Conservation (phyloP, 2,329 filamentous ascomycete genomes). For the Elsinoe arachidis region DNA sequence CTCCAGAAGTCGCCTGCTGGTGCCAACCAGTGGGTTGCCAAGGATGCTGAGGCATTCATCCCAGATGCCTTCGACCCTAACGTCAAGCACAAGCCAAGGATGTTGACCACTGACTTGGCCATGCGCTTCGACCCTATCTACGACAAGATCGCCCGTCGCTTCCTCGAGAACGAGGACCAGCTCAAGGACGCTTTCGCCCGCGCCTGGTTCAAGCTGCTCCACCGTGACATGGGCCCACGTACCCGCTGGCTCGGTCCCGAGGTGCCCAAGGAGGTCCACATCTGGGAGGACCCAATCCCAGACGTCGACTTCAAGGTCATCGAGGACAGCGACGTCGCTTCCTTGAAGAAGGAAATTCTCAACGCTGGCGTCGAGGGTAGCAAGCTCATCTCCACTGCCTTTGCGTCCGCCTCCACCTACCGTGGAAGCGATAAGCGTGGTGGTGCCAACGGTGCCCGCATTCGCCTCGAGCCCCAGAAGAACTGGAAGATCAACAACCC, state of each 20-base stretch:
- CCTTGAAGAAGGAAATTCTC: slow-evolving; percentile 61
- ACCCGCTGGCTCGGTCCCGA: slow-evolving; percentile 66
- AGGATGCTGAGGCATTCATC: slow-evolving; percentile 57
- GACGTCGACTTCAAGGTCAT: slow-evolving; percentile 49
- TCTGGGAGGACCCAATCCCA: slow-evolving; percentile 70
- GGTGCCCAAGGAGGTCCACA: slow-evolving; percentile 57
- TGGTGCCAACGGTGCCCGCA: slow-evolving; percentile 71
- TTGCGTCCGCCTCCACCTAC: slow-evolving; percentile 64
- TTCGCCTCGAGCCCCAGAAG: slow-evolving; percentile 63
- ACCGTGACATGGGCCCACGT: slow-evolving; percentile 69
- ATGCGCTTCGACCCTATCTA: slow-evolving; percentile 63
- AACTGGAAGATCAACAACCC: slow-evolving; percentile 71
- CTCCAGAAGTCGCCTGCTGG: slow-evolving; percentile 66
- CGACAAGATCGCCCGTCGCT: slow-evolving; percentile 66
- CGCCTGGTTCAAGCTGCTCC: slow-evolving; percentile 77
- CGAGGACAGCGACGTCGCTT: slow-evolving; percentile 53
- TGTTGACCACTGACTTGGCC: slow-evolving; percentile 68
- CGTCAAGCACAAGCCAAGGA: slow-evolving; percentile 66
- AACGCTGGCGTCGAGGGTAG: slow-evolving; percentile 50
- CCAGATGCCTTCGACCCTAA: slow-evolving; percentile 61
- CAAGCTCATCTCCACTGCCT: slow-evolving; percentile 58
- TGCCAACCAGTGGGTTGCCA: slow-evolving; percentile 68
- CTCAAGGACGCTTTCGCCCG: slow-evolving; percentile 60
- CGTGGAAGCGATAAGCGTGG: slow-evolving; percentile 72
- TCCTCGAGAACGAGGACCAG: slow-evolving; percentile 59